These are phyloP conservation scores for Geum urbanum DNA, from an alignment of 306 rosid genomes.

Conservation along the genomic window DNA sequence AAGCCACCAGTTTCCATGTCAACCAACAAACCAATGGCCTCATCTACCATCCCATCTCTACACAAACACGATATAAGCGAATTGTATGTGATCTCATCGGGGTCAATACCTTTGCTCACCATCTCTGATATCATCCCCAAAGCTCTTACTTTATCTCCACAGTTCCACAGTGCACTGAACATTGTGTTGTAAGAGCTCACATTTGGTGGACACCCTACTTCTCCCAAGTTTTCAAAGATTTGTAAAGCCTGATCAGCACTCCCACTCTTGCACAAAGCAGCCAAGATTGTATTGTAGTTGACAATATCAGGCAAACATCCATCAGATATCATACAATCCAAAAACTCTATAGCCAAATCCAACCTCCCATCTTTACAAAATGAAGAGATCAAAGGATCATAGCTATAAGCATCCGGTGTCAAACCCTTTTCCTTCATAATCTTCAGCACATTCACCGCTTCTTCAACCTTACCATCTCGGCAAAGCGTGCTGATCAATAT, in stretches of 20 bases:
- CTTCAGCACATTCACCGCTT: conserved; percentile 60
- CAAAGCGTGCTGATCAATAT: conserved; percentile 62
- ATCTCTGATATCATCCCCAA: conserved; percentile 61
- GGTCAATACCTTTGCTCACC: conserved; percentile 53
- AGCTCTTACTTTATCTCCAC: conserved; percentile 62
- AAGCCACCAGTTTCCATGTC: conserved; percentile 56
- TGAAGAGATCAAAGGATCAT: conserved; percentile 72
- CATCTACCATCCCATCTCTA: conserved; percentile 79
- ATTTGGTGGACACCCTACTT: conserved; percentile 76
- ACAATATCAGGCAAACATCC: conserved; percentile 78
- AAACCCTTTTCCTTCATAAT: conserved; percentile 72
- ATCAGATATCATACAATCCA: conserved; percentile 67
- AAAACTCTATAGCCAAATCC: conserved; percentile 56
- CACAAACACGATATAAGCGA: conserved; percentile 78
- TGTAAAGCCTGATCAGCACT: conserved; percentile 56
- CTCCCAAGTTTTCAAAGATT: conserved; percentile 62
- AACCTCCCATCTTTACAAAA: conserved; percentile 68
- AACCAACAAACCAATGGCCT: conserved; percentile 70
- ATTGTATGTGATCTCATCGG: conserved; percentile 73
- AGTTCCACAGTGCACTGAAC: conserved; percentile 71
- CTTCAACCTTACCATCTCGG: conserved; percentile 55
- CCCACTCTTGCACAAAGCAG: conserved; percentile 68
- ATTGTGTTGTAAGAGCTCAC: conserved; percentile 80
- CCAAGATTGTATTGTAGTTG: conserved; percentile 72
- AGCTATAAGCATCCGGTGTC: conserved; percentile 71